Evolutionary conservation across 148 eudicot genomes (phyloP).

Genomic region (Cornus florida): DNA sequence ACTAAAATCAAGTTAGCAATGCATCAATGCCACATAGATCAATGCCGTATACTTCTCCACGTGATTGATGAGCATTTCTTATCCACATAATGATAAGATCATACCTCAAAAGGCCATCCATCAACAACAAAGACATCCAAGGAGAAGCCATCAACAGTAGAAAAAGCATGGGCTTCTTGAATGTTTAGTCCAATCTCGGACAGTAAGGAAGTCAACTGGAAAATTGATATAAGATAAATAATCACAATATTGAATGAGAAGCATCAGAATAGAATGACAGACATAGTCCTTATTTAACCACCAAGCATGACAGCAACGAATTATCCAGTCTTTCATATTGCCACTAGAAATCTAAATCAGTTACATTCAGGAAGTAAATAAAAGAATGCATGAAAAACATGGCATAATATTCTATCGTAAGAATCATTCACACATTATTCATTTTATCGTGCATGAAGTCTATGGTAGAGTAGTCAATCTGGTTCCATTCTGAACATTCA

Average conservation of each 20-base stretch:
- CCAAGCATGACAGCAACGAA: neutral
- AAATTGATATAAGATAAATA: constrained; percentile 20
- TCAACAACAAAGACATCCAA: constrained; percentile 67
- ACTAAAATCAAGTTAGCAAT: neutral
- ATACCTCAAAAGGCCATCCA: constrained; percentile 67
- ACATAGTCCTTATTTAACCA: neutral
- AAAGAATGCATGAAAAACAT: neutral
- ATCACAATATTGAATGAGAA: constrained; percentile 18
- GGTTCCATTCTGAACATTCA: neutral
- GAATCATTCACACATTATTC: neutral
- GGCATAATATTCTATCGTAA: neutral
- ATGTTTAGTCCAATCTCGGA: constrained; percentile 68
- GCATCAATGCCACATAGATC: neutral
- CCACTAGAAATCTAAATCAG: neutral
- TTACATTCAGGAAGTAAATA: neutral
- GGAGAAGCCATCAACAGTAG: constrained; percentile 65
- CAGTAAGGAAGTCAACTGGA: constrained; percentile 58
- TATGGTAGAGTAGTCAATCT: neutral
- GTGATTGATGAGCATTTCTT: neutral
- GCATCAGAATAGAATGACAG: neutral
- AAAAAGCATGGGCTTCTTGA: constrained; percentile 72
- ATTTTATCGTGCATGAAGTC: neutral
- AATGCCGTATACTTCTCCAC: neutral
- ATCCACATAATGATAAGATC: constrained; percentile 15
- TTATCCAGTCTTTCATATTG: neutral